Evolutionary conservation across 2,329 filamentous ascomycete species (phyloP), one percentile per base, ranked within the genome.

Genomic region (Macrophomina tecta): DNA sequence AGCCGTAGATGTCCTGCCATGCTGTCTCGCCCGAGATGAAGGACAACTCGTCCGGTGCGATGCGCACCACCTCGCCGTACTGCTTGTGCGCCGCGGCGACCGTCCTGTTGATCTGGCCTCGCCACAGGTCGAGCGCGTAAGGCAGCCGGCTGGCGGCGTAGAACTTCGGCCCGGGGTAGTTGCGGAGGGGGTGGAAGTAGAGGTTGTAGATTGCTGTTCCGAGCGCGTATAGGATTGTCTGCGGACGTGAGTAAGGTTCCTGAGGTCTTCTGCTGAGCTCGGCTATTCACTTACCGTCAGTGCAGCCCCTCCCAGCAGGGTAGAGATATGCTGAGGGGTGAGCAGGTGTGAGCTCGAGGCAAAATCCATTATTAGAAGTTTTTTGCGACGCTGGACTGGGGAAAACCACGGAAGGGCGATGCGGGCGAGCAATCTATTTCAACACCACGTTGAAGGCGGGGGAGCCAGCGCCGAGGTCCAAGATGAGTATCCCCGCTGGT

Each of bases 1-100:
- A 72, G 5, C 75, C 74, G 64, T 77, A 76, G 14, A 77, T 77
- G 58, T 76, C 75, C 23, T 68, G 58, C 76, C 78, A 82, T 1
- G 80, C 79, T 1, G 76, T 78, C 1, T 82, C 79, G n/a, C 72
- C 78, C 3, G 78, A 76, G 62, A 75, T 82, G 71, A 82, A 81
- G 1, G 80, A 81, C 0, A 82, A 65, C 66, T 83, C 79, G 34
- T 75, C 76, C 0, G 81, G 82, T 0, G 75, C 73, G 5, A 82
- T 68, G 8, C 81, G 76, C 0, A 83, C 79, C 2, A 77, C 79
- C 1, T 80, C 76, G 28, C 82, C 82, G 66, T 81, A 82, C 58
- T 75, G 72, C 11, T 76, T 71, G 60, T 83, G 81, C 2, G 79
- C 71, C 2, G 72, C 45, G 28, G 70, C 70, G 30, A 77, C 45